Percentiles rank a stretch among this genome's conserved stretches.
Conservation (phyloP, 108 stramenopile species). For the Schizochytrium sp. region DNA sequence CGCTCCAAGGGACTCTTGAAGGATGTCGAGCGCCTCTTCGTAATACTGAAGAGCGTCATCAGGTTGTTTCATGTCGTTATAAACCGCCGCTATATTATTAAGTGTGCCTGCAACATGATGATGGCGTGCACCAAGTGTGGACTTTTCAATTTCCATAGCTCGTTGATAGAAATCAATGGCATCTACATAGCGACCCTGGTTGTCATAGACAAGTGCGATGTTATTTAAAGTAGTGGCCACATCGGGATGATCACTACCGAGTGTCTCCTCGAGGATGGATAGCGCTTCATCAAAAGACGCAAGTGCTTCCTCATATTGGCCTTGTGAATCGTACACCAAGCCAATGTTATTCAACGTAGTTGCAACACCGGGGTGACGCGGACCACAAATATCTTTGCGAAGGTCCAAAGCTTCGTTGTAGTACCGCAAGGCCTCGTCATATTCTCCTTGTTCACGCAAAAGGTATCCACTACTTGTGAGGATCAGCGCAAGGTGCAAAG, state of each 20-base stretch:
- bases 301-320: conserved; percentile 28
- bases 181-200: not conserved
- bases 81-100: not conserved
- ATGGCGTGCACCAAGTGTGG: not conserved
- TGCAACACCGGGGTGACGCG: conserved; percentile 27
- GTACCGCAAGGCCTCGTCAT: conserved; percentile 52
- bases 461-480: conserved; percentile 7
- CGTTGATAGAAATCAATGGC: not conserved
- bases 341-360: conserved; percentile 50
- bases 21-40: conserved; percentile 5
- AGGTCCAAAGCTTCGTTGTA: conserved; percentile 22
- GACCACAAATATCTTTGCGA: not conserved
- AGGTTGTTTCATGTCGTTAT: not conserved
- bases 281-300: conserved; percentile 31
- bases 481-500: conserved; percentile 9
- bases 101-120: not conserved
- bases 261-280: not conserved
- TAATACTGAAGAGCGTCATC: not conserved
- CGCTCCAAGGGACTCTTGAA: not conserved
- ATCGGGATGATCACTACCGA: conserved; percentile 48
- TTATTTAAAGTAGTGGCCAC: conserved; percentile 60
- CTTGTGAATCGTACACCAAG: conserved; percentile 1
- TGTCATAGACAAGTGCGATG: not conserved
- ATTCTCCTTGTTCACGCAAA: not conserved
- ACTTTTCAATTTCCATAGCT: not conserved